Conservation (phyloP, 1,284 basidiomycete genomes). For the Boletus semigastroideus region DNA sequence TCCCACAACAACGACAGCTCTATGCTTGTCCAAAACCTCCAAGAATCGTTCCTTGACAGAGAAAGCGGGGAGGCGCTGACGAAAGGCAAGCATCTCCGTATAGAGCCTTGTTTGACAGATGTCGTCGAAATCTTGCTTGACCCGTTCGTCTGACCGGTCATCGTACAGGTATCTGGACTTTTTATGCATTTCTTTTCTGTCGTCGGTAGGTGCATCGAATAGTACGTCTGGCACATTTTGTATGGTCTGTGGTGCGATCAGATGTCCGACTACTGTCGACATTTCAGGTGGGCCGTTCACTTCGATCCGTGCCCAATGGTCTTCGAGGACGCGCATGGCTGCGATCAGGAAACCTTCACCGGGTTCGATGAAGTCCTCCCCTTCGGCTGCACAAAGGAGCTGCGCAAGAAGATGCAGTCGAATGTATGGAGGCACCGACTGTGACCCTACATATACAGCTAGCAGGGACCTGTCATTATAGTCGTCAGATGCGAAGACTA, state of each 20-base stretch:
- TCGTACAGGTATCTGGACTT: slow-evolving; percentile 34
- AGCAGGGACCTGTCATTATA: slow-evolving; percentile 57
- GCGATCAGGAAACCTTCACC: slow-evolving; percentile 77
- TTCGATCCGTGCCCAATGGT: slow-evolving; percentile 64
- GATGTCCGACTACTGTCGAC: slow-evolving; percentile 52
- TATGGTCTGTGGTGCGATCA: slow-evolving; percentile 7
- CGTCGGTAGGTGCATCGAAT: not conserved
- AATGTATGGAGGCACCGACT: slow-evolving; percentile 76
- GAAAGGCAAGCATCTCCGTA: slow-evolving; percentile 51
- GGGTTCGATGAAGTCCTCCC: slow-evolving; percentile 56
- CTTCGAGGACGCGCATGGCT: slow-evolving; percentile 74
- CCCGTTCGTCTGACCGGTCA: slow-evolving; percentile 48
- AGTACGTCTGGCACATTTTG: not conserved
- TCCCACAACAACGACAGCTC: slow-evolving; percentile 82
- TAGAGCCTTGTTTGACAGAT: slow-evolving; percentile 53
- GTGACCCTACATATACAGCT: slow-evolving; percentile 80
- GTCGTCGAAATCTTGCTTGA: slow-evolving; percentile 57
- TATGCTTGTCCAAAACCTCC: slow-evolving; percentile 53
- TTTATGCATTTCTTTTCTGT: slow-evolving; percentile 6
- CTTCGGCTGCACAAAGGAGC: slow-evolving; percentile 55
- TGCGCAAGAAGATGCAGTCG: slow-evolving; percentile 79
- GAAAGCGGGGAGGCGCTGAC: slow-evolving; percentile 78
- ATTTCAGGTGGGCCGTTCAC: slow-evolving; percentile 74
- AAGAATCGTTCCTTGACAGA: slow-evolving; percentile 66
- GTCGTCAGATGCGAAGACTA: slow-evolving; percentile 50